Percentiles rank a stretch among this genome's conserved stretches.
These are phyloP conservation scores for Rosa lucieae DNA, from an alignment of 306 rosid species.

Conservation along the genomic window DNA sequence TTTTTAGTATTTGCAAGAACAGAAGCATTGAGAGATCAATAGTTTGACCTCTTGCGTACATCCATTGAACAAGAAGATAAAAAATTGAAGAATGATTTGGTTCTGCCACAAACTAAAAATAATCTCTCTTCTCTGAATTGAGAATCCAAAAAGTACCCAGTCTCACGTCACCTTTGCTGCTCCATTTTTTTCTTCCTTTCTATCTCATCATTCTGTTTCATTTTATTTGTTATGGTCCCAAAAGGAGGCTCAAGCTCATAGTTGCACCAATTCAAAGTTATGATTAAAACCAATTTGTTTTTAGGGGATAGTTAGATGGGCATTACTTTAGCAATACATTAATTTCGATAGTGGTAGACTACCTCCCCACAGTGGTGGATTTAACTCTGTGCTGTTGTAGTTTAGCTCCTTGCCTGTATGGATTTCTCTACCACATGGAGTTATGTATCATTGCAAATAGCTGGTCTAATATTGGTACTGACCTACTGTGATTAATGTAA, in stretches of 20 bases:
- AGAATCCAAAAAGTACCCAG: neutral
- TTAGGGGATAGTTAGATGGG: neutral
- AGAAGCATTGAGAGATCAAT: neutral
- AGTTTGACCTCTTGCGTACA: neutral
- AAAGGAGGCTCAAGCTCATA: neutral
- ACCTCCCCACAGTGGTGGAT: neutral
- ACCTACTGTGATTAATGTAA: neutral
- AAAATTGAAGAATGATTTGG: neutral
- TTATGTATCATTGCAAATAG: neutral
- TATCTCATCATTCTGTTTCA: neutral
- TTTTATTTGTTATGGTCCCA: neutral
- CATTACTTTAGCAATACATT: neutral
- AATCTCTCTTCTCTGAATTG: neutral
- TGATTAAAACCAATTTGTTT: neutral
- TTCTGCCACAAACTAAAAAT: neutral
- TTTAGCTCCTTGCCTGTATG: neutral
- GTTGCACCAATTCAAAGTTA: neutral
- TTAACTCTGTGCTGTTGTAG: neutral
- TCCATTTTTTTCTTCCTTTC: neutral
- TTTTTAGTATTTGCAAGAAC: neutral
- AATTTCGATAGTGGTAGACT: neutral
- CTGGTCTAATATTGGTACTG: neutral
- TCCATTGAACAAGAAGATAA: neutral
- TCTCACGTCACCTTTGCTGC: neutral
- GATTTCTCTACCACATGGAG: neutral